These are phyloP conservation scores for Begonia fuchsioides DNA, from an alignment of 306 rosid genomes.

Conservation along the genomic window DNA sequence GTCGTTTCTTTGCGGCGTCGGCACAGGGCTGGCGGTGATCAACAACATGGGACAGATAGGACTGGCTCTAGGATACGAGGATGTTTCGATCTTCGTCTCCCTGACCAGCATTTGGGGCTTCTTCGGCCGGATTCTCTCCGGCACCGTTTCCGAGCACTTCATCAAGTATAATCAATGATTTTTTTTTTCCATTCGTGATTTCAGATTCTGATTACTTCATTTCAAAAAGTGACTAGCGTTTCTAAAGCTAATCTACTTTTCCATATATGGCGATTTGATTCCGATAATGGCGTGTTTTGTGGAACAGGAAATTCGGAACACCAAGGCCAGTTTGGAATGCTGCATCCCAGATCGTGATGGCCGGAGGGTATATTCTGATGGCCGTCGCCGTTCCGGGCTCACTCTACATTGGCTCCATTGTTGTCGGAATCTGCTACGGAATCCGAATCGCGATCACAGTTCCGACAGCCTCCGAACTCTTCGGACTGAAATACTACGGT, in stretches of 20 bases:
- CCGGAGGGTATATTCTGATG: conserved; percentile 53
- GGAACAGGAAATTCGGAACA: conserved; percentile 38
- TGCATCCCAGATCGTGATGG: conserved; percentile 74
- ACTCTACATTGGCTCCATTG: conserved; percentile 54
- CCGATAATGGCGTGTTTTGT: too few species aligned
- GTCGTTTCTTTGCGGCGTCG: conserved; percentile 84
- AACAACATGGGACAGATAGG: conserved; percentile 96
- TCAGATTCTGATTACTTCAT: too few species aligned
- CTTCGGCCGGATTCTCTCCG: conserved; percentile 66
- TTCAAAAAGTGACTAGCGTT: too few species aligned
- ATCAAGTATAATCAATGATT: conserved; percentile 33
- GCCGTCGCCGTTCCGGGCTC: conserved; percentile 77
- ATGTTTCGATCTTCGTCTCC: conserved; percentile 66
- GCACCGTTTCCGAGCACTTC: conserved; percentile 50
- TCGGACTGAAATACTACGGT: conserved; percentile 77
- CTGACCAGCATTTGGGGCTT: conserved; percentile 69
- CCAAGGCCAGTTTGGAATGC: conserved; percentile 78
- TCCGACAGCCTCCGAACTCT: conserved; percentile 64
- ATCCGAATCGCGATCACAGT: conserved; percentile 65
- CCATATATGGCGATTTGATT: too few species aligned
- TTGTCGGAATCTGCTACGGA: conserved; percentile 78
- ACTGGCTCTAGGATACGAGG: conserved; percentile 61
- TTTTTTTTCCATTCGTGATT: too few species aligned
- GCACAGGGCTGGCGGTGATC: conserved; percentile 78
- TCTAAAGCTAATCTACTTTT: too few species aligned